Base-by-base conservation (phyloP, 805 yeast species). In the Pichia manshurica region DNA sequence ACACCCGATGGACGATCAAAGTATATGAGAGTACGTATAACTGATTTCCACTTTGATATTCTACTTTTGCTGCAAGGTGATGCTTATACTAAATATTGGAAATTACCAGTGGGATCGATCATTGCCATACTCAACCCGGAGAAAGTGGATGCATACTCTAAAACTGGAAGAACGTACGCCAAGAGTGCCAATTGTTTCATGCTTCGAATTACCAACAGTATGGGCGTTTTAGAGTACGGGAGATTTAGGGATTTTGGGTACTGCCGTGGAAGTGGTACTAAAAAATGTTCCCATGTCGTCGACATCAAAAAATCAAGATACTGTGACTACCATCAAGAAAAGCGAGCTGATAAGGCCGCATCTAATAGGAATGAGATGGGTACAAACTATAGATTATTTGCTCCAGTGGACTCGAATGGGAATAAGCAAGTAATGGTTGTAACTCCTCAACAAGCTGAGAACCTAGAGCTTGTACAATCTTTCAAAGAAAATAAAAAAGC, bases 281-380 rank as follows among this genome's bases (percentile, higher is more conserved):
- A 25, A 25, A 25, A 25, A 25, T 90, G 98, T 65, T 67, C 66
- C 10, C 68, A 75, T 5, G 82, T 86, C 36, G 76, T 89, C 4
- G 79, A 88, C 58, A 65, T 61, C 19, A 64, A 74, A 8, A 71
- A 69, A 36, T 67, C 77, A 5, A 75, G 73, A 21, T 73, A 78
- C 49, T 90, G 98, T 64, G 80, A 79, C 12, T 87, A 68, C 56
- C 98, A 90, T 59, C 69, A 75, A 16, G 91, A 87, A 52, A 54
- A 72, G 42, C 71, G 77, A 39, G 69, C 79, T 46, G 72, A 74
- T 39, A 71, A 71, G 39, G 64, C 76, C 0, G 74, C 78, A 19
- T 73, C 81, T n/a, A 73, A 77, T 51, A 69, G 98, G 52, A 77
- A 87, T 70, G 98, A 90, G 62, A 70, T 91, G 46, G 85, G 80